These are phyloP conservation scores for Priceomyces fermenticarens DNA, from an alignment of 805 yeast species.

Conservation along the genomic window DNA sequence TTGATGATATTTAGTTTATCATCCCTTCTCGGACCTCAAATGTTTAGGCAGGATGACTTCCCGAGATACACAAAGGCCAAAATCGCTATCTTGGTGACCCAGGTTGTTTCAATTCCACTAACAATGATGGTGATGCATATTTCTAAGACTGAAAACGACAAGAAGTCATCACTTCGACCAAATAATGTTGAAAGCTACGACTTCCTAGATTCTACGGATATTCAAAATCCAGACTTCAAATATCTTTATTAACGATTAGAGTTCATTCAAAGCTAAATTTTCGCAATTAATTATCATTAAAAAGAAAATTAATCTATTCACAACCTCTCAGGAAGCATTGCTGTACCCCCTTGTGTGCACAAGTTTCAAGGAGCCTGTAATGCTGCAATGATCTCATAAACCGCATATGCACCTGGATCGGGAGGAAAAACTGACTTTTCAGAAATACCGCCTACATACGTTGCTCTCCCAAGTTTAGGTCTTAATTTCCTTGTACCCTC, in stretches of 20 bases:
- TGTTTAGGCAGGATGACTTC: conserved; percentile 51
- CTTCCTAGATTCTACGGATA: conserved; percentile 58
- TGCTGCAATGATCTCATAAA: conserved; percentile 29
- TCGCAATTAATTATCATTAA: too few relatives aligned
- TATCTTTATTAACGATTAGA: conserved; percentile 38
- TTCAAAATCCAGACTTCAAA: conserved; percentile 55
- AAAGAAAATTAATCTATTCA: too few relatives aligned
- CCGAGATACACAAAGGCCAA: conserved; percentile 61
- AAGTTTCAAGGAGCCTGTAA: conserved; percentile 8
- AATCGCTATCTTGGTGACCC: conserved; percentile 51
- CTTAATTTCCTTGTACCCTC: conserved; percentile 31
- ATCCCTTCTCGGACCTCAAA: conserved; percentile 64
- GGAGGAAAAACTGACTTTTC: conserved; percentile 28
- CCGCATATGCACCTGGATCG: conserved; percentile 41
- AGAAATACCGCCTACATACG: conserved; percentile 32
- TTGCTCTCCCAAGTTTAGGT: conserved; percentile 37
- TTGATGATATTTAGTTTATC: conserved; percentile 68
- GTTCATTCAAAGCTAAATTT: too few relatives aligned
- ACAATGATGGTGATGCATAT: conserved; percentile 41
- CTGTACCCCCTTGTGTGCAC: neutral
- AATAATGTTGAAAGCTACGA: conserved; percentile 31
- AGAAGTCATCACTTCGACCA: conserved; percentile 35
- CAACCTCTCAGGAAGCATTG: too few relatives aligned
- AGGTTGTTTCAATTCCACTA: conserved; percentile 43
- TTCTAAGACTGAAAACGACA: conserved; percentile 47